These are phyloP conservation scores for Colletotrichum sansevieriae DNA, from an alignment of 2,329 filamentous ascomycete species.

Conservation along the genomic window DNA sequence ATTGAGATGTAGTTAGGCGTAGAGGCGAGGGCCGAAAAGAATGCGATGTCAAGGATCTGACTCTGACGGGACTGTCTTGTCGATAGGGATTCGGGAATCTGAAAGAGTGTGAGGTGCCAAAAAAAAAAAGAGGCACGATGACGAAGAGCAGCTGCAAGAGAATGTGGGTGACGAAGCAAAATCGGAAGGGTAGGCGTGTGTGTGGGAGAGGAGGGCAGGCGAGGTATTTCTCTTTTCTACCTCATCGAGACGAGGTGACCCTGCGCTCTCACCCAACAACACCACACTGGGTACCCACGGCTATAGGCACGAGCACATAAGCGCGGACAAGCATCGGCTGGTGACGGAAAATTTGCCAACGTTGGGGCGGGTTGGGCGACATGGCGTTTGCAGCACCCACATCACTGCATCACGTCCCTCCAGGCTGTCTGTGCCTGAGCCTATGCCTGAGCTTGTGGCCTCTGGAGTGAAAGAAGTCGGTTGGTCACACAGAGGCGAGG, in stretches of 20 bases:
- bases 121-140: conserved; percentile 31
- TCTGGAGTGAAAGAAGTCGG: not conserved
- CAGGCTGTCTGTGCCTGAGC: conserved; percentile 19
- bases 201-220: conserved; percentile 21
- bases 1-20: conserved; percentile 12
- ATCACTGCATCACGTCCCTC: conserved; percentile 18
- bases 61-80: conserved; percentile 37
- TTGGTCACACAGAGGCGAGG: no score
- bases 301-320: conserved; percentile 18
- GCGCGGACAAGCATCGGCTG: conserved; percentile 27
- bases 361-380: conserved; percentile 22
- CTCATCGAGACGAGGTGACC: conserved; percentile 5
- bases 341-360: conserved; percentile 31
- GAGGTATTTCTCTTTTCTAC: conserved; percentile 41
- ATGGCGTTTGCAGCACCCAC: conserved; percentile 25
- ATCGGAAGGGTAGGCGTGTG: conserved; percentile 22
- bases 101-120: conserved; percentile 36
- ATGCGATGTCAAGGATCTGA: conserved; percentile 29
- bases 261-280: conserved; percentile 2
- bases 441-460: conserved; percentile 16
- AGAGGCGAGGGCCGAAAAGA: conserved; percentile 15
- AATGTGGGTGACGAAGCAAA: conserved; percentile 35
- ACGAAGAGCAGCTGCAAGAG: conserved; percentile 40
- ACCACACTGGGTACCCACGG: not conserved
- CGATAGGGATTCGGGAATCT: conserved; percentile 5